phyloP scores from a whole-genome alignment of 768 basidiomycete species.

The Paxillus rubicundulus region DNA sequence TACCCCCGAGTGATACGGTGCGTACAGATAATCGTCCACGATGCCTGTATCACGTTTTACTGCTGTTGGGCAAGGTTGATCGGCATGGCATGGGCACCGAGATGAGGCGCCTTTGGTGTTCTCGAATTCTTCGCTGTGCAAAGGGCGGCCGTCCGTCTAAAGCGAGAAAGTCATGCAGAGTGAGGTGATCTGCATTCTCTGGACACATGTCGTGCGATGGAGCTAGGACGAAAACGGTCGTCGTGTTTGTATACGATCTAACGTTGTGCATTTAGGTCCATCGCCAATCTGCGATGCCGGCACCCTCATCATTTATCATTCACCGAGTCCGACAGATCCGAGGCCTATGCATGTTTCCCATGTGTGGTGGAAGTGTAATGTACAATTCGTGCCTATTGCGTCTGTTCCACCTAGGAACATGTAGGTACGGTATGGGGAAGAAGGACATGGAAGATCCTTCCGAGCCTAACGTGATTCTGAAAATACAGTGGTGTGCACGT shows the following conservation, averaged over 20 bases:
- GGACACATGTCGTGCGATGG: neutral
- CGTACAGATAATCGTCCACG: neutral
- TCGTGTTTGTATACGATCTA: too few relatives aligned
- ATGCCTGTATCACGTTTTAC: neutral
- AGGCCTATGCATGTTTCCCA: neutral
- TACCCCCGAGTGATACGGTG: neutral
- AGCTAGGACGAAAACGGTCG: neutral
- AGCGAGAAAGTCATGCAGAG: neutral
- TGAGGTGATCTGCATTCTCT: neutral
- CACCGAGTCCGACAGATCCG: constrained; percentile 1
- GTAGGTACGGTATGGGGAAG: neutral
- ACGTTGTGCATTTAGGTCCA: neutral
- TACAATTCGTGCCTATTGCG: neutral
- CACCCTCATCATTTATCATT: neutral
- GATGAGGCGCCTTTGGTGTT: too few relatives aligned
- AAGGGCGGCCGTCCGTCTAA: neutral
- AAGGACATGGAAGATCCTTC: constrained; percentile 10
- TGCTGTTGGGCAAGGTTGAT: neutral
- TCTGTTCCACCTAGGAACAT: neutral
- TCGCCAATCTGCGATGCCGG: neutral
- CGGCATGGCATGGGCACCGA: too few relatives aligned
- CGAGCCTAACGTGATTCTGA: constrained; percentile 11
- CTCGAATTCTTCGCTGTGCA: too few relatives aligned
- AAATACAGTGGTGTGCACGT: constrained; percentile 12
- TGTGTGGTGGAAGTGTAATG: neutral